Conservation (phyloP, 176 grass and related monocot species). For the Secale cereale region DNA sequence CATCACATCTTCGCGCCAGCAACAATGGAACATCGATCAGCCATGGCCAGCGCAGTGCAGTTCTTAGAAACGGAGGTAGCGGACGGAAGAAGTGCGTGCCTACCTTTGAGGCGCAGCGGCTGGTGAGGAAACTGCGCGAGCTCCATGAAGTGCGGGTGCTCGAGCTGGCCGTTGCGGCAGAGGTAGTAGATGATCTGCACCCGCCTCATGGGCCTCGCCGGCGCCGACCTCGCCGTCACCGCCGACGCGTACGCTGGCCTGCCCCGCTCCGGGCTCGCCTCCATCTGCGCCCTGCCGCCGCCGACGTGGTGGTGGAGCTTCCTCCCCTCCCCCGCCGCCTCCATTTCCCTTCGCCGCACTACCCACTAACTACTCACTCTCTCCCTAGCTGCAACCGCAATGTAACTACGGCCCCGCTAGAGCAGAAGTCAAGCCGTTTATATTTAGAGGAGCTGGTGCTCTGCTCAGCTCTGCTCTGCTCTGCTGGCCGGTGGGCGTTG, state of each 20-base stretch:
- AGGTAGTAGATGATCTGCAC: constrained; percentile 98
- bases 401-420: not conserved
- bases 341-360: constrained; percentile 17
- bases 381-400: not conserved
- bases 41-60: not conserved
- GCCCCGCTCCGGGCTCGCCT: constrained; percentile 69
- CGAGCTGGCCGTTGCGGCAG: constrained; percentile 88
- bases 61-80: not conserved
- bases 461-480: no score
- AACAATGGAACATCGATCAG: not conserved
- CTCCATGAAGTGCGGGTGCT: constrained; percentile 99
- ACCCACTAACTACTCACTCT: not conserved
- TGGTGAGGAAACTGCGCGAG: constrained; percentile 73
- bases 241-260: constrained; percentile 40
- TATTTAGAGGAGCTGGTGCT: not conserved
- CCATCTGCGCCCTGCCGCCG: constrained; percentile 26
- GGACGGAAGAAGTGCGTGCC: not conserved
- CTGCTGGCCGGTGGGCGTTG: not conserved
- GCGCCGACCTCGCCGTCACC: constrained; percentile 36
- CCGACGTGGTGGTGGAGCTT: constrained; percentile 24
- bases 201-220: constrained; percentile 53
- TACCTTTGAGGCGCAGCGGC: constrained; percentile 91
- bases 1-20: constrained; percentile 55
- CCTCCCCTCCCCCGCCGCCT: constrained; percentile 36
- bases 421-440: not conserved